Evolutionary conservation across 129 eudicot species (phyloP), one percentile per base, ranked within the genome.

Genomic region (Tanacetum coccineum): DNA sequence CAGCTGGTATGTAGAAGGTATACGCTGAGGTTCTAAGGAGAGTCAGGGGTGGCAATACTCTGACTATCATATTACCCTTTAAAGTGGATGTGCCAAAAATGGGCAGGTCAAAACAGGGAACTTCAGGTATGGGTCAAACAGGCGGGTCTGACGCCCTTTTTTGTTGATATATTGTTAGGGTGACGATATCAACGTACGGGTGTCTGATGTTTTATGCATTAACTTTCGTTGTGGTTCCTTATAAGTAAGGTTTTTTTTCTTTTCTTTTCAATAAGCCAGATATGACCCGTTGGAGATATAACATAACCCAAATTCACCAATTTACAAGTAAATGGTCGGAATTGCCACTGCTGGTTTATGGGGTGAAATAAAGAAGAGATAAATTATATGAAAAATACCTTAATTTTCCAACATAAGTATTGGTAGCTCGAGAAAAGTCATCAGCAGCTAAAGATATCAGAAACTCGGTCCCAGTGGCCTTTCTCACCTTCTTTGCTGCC

Each of bases 401-500:
- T 59, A 91, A 64, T 74, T 74, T 88, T 60, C 98, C 98, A 44
- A 84, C 82, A 51, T 85, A 87, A 48, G 81, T 78, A 65, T 81
- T 75, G 70, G 82, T 83, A 30, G 80, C 55, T 74, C 78, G 77
- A 65, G 83, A 81, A 62, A 89, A 83, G 48, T 78, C 83, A 56
- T 83, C 79, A 19, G 76, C 76, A 42, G 71, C 64, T 28, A 89
- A 75, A 0, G 96, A 89, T 69, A 89, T 72, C 49, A 80, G 12
- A 78, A 83, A 83, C 12, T 83, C 85, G 28, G 87, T 85, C 66
- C 79, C 78, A 3, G 78, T 83, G 58, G 90, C 83, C 81, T 78
- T 85, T 67, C 87, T 76, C 68, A 89, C 70, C 81, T 82, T 85
- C 81, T 72, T 89, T 2, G 96, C 96, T 36, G 84, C 89, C 72